Conservation (phyloP, 2,329 filamentous ascomycete species). For the Samsoniella hepiali region DNA sequence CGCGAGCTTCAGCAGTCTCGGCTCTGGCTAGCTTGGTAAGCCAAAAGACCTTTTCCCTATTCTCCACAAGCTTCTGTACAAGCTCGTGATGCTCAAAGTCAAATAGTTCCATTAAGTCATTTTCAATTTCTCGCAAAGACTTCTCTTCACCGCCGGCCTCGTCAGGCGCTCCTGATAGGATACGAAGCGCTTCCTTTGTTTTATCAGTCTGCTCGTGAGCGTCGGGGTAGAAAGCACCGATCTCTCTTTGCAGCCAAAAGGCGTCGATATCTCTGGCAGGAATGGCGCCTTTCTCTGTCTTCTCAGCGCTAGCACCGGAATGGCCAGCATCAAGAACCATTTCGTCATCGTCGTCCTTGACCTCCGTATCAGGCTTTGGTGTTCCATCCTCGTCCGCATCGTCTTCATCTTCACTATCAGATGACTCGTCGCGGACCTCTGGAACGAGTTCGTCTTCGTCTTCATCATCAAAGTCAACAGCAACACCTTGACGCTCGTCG, state of each 20-base stretch:
- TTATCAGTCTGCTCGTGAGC: constrained; percentile 93
- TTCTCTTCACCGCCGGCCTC: constrained; percentile 74
- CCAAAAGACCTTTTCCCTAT: constrained; percentile 94
- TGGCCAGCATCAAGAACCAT: constrained; percentile 75
- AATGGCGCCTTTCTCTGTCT: constrained; percentile 60
- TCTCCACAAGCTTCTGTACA: constrained; percentile 85
- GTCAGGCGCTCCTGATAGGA: constrained; percentile 72
- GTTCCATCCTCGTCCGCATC: constrained; percentile 58
- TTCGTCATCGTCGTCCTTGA: constrained; percentile 68
- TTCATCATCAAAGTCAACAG: constrained; percentile 92
- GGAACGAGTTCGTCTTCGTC: constrained; percentile 74
- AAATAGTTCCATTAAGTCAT: constrained; percentile 96
- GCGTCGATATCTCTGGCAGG: constrained; percentile 90
- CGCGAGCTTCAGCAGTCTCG: constrained; percentile 72
- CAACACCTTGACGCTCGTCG: constrained; percentile 92
- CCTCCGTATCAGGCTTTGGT: constrained; percentile 48
- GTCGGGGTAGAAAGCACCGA: constrained; percentile 83
- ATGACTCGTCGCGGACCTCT: constrained; percentile 85
- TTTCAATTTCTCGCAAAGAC: constrained; percentile 88
- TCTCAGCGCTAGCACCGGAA: constrained; percentile 43
- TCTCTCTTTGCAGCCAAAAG: constrained; percentile 93
- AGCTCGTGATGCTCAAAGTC: constrained; percentile 95
- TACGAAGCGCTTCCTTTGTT: constrained; percentile 76
- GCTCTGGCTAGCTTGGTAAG: constrained; percentile 82
- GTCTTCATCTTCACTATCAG: constrained; percentile 72